Conservation (phyloP, 768 basidiomycete genomes). For the Termitomyces sp. region DNA sequence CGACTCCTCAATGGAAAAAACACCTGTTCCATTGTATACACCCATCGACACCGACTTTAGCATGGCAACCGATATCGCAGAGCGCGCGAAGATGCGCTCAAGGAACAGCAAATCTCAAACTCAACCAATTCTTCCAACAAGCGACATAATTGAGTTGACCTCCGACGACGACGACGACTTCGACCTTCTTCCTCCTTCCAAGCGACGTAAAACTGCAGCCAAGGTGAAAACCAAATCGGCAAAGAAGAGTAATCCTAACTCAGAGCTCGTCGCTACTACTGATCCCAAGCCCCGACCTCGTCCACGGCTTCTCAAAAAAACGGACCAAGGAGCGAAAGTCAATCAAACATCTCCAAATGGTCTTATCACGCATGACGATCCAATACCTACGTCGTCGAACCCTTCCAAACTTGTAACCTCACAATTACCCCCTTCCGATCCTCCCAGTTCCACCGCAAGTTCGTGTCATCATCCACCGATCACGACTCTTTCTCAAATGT, state of each 20-base stretch:
- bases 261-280: slow-evolving; percentile 13
- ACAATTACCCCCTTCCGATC: slow-evolving; percentile 30
- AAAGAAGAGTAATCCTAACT: slow-evolving; percentile 7
- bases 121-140: slow-evolving; percentile 3
- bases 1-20: background rate
- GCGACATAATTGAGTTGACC: slow-evolving; percentile 41
- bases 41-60: slow-evolving; percentile 14
- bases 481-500: slow-evolving; percentile 27
- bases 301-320: slow-evolving; percentile 7
- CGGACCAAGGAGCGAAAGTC: background rate
- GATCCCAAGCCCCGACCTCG: slow-evolving; percentile 8
- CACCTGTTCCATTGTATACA: slow-evolving; percentile 2
- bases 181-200: slow-evolving; percentile 24
- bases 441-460: slow-evolving; percentile 27
- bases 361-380: slow-evolving; percentile 3
- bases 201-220: slow-evolving; percentile 12
- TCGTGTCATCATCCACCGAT: slow-evolving; percentile 28
- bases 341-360: slow-evolving; percentile 3
- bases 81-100: slow-evolving; percentile 54
- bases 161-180: slow-evolving; percentile 40
- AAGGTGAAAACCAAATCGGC: slow-evolving; percentile 23
- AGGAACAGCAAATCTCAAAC: slow-evolving; percentile 26
- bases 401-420: slow-evolving; percentile 12
- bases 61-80: slow-evolving; percentile 42
- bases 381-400: slow-evolving; percentile 17